phyloP scores from a whole-genome alignment of 2,329 filamentous ascomycete genomes.

The Lachnellula hyalina region DNA sequence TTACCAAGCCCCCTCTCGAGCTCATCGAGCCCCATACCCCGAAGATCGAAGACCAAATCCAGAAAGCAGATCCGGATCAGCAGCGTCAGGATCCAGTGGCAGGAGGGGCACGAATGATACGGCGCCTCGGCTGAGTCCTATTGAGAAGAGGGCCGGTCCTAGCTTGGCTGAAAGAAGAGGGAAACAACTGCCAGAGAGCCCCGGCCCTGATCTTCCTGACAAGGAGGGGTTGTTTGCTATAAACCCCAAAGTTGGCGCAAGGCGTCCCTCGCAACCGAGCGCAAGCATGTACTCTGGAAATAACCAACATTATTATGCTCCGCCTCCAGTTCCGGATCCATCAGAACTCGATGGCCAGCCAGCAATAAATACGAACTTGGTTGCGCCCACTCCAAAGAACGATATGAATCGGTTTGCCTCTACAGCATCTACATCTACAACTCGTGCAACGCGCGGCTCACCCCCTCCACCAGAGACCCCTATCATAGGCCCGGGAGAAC shows the following conservation, averaged over 20 bases:
- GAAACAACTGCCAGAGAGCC: constrained; percentile 77
- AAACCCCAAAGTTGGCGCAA: constrained; percentile 29
- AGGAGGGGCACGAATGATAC: constrained; percentile 31
- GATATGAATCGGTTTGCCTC: constrained; percentile 63
- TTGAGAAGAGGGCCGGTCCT: constrained; percentile 50
- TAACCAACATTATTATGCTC: constrained; percentile 44
- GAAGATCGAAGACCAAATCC: constrained; percentile 25
- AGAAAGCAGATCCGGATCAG: constrained; percentile 17
- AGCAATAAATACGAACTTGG: constrained; percentile 15
- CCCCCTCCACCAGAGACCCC: constrained; percentile 94
- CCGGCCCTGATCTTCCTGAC: constrained; percentile 69
- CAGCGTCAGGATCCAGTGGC: constrained; percentile 16
- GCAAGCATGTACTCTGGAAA: constrained; percentile 23
- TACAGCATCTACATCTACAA: constrained; percentile 89
- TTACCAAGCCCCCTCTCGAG: constrained; percentile 30
- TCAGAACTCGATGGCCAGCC: constrained; percentile 18
- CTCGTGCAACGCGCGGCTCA: constrained; percentile 83
- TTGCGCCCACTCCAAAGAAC: constrained; percentile 27
- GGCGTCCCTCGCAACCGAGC: constrained; percentile 18
- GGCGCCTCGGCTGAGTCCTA: constrained; percentile 34
- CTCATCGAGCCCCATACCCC: constrained; percentile 32
- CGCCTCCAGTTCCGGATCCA: constrained; percentile 42
- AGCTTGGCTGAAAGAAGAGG: constrained; percentile 77
- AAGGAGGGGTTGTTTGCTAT: constrained; percentile 77
- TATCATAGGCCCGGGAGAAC: constrained; percentile 63